Evolutionary conservation across 208 protist genomes (phyloP).

Genomic region (Trypanosoma vivax): DNA sequence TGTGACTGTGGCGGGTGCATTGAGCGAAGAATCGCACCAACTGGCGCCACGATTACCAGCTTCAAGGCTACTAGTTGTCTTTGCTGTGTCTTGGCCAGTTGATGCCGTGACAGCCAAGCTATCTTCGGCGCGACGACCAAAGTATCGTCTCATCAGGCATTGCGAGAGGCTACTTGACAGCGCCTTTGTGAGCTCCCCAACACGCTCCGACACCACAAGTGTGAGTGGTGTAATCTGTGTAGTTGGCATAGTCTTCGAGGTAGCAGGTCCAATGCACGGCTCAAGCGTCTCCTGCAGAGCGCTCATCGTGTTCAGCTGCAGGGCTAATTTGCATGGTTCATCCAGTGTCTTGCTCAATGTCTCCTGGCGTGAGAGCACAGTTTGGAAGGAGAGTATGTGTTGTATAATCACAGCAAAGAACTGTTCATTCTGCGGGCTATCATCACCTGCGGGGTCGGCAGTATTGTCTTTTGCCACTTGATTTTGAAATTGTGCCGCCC

Average conservation of each 20-base stretch:
- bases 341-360: constrained; percentile 34
- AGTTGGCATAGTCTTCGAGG: not conserved
- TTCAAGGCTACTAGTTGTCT: not conserved
- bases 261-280: constrained; percentile 19
- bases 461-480: not conserved
- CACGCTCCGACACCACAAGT: constrained; percentile 15
- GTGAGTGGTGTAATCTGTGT: constrained; percentile 12
- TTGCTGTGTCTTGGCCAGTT: not conserved
- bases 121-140: not conserved
- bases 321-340: constrained; percentile 30
- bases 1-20: constrained; percentile 5
- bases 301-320: constrained; percentile 47
- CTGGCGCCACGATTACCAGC: not conserved
- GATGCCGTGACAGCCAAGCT: not conserved
- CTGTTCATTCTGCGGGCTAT: constrained; percentile 3
- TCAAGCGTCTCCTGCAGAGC: constrained; percentile 37
- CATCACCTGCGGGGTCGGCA: not conserved
- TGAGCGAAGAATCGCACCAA: not conserved
- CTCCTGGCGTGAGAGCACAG: constrained; percentile 18
- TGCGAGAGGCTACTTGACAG: constrained; percentile 8
- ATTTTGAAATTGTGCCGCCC: constrained; percentile 1
- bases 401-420: constrained; percentile 32
- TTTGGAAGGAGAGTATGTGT: constrained; percentile 23
- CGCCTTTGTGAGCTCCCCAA: constrained; percentile 11
- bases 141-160: constrained; percentile 18